Evolutionary conservation across 129 eudicot species (phyloP).

Genomic region (Pulicaria dysenterica): DNA sequence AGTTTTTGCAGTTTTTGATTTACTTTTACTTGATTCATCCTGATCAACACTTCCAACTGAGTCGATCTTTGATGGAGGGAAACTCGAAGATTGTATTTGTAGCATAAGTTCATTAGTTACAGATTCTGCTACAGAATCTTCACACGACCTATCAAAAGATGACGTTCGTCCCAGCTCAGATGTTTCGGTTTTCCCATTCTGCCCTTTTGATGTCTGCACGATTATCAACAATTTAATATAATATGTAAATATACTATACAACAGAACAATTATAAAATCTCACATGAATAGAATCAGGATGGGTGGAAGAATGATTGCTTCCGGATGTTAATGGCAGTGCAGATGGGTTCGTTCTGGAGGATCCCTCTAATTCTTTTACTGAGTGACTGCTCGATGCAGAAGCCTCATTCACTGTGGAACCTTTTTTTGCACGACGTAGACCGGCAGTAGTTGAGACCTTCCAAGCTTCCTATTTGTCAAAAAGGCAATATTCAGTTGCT

Average conservation of each 20-base stretch:
- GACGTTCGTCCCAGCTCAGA: conserved; percentile 77
- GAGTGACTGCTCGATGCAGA: conserved; percentile 60
- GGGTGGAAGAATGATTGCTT: conserved; percentile 38
- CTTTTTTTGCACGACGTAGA: conserved; percentile 80
- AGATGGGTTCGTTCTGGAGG: conserved; percentile 56
- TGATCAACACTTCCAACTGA: conserved; percentile 48
- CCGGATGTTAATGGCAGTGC: conserved; percentile 41
- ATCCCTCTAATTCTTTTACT: conserved; percentile 62
- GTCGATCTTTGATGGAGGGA: conserved; percentile 52
- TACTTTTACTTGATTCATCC: conserved; percentile 52
- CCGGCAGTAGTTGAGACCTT: conserved; percentile 98
- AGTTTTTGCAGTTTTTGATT: conserved; percentile 54
- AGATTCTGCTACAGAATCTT: conserved; percentile 89
- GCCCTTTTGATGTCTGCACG: conserved; percentile 65
- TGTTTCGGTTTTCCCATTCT: conserved; percentile 49
- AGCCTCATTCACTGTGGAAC: conserved; percentile 53
- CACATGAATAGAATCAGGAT: conserved; percentile 65
- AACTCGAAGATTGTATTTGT: conserved; percentile 60
- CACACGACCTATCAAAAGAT: conserved; percentile 90
- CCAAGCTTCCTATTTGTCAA: conserved; percentile 75
- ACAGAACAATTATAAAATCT: conserved; percentile 29
- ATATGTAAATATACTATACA: conserved; percentile 9
- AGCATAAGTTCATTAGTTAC: conserved; percentile 83
- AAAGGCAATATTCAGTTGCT: conserved; percentile 6
- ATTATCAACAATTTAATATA: conserved; percentile 11